These are phyloP conservation scores for Platanthera guangdongensis DNA, from an alignment of 106 monocot species.

Conservation along the genomic window DNA sequence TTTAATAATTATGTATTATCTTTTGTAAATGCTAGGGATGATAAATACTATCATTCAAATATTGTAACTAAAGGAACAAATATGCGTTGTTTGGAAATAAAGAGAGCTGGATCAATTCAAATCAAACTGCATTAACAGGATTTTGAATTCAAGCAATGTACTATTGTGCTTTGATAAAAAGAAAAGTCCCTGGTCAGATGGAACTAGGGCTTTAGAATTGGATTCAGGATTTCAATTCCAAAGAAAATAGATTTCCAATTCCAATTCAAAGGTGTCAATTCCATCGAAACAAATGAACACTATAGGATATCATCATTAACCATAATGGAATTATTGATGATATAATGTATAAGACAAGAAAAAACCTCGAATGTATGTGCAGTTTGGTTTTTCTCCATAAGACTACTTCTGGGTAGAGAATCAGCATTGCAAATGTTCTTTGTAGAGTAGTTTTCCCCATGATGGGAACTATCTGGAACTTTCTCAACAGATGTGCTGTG, in stretches of 20 bases:
- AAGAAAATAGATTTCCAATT: too few relatives aligned
- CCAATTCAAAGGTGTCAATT: too few relatives aligned
- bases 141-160: background rate
- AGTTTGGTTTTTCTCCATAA: constrained; percentile 7
- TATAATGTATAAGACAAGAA: constrained; percentile 2
- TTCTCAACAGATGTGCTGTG: background rate
- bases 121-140: background rate
- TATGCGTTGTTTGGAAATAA: background rate
- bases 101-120: background rate
- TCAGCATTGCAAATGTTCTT: background rate
- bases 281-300: too few relatives aligned
- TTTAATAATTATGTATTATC: background rate
- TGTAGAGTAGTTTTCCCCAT: background rate
- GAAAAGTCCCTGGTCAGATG: background rate
- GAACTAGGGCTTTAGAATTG: too few relatives aligned
- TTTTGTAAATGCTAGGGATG: background rate
- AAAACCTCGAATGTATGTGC: constrained; percentile 4
- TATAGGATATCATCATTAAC: background rate
- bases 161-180: background rate
- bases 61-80: background rate
- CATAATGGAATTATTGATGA: background rate
- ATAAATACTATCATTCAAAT: background rate
- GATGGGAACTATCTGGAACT: background rate
- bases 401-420: background rate
- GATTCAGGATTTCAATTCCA: too few relatives aligned